Percentiles rank a stretch among this genome's conserved stretches.
Evolutionary conservation across 805 yeast genomes (phyloP).

Genomic region (Pichia manshurica): DNA sequence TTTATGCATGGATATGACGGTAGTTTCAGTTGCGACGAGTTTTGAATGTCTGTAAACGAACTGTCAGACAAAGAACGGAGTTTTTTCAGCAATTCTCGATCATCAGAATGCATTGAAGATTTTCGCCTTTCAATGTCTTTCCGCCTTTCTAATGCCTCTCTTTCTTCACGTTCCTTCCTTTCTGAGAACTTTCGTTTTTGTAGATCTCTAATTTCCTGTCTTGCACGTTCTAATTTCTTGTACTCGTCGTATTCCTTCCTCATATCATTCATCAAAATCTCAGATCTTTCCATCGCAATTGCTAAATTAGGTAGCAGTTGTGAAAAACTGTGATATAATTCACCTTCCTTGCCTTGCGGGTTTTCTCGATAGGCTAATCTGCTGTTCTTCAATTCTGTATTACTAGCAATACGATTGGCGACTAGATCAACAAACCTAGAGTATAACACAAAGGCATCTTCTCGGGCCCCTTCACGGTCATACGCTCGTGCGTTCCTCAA

Average conservation of each 20-base stretch:
- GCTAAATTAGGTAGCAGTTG: constrained; percentile 20
- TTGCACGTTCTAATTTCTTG: constrained; percentile 19
- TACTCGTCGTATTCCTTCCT: constrained; percentile 24
- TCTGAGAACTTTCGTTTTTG: constrained; percentile 20
- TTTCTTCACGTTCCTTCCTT: constrained; percentile 17
- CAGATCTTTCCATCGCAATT: constrained; percentile 29
- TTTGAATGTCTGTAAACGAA: constrained; percentile 16
- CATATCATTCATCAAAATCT: constrained; percentile 23
- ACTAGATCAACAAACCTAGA: constrained; percentile 55
- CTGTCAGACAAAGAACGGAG: constrained; percentile 22
- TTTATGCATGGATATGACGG: constrained; percentile 20
- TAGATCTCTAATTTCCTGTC: constrained; percentile 18
- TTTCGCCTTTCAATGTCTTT: constrained; percentile 14
- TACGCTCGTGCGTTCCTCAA: constrained; percentile 43
- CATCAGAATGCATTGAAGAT: constrained; percentile 16
- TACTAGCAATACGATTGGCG: constrained; percentile 40
- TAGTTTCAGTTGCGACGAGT: neutral
- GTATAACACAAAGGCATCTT: constrained; percentile 51
- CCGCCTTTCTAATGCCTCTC: constrained; percentile 5
- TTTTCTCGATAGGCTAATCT: constrained; percentile 19
- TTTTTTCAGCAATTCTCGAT: constrained; percentile 18
- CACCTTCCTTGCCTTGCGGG: constrained; percentile 20
- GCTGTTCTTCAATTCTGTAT: constrained; percentile 37
- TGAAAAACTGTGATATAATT: constrained; percentile 24
- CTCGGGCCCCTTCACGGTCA: constrained; percentile 36